Evolutionary conservation across 257 asterid genomes (phyloP).

Genomic region (Nicotiana tomentosiformis): DNA sequence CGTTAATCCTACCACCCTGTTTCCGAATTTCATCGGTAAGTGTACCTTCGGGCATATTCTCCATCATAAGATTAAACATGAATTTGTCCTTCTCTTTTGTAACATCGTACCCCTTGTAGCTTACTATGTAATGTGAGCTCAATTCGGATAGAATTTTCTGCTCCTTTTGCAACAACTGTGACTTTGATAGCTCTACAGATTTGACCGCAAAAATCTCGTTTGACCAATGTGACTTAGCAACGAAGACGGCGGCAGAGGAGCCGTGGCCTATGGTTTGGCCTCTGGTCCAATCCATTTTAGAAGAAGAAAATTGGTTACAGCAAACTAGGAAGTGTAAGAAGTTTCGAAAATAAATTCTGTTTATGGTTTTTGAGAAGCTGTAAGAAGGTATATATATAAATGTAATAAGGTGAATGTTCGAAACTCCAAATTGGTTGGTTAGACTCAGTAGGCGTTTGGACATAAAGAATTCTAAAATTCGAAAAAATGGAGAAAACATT

Average conservation of each 20-base stretch:
- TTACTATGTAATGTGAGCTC: constrained; percentile 32
- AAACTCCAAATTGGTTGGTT: constrained; percentile 56
- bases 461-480: too few relatives aligned
- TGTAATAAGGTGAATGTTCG: constrained; percentile 2
- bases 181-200: constrained; percentile 42
- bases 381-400: neutral
- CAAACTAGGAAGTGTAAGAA: neutral
- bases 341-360: neutral
- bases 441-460: constrained; percentile 1
- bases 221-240: constrained; percentile 28
- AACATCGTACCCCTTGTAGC: constrained; percentile 49
- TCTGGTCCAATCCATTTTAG: constrained; percentile 63
- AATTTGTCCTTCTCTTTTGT: constrained; percentile 27
- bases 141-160: constrained; percentile 35
- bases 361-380: constrained; percentile 6
- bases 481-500: too few relatives aligned
- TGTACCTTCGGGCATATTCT: constrained; percentile 43
- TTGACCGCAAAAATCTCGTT: constrained; percentile 52
- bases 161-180: constrained; percentile 42
- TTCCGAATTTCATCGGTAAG: constrained; percentile 23
- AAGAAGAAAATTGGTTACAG: constrained; percentile 4
- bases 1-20: constrained; percentile 34
- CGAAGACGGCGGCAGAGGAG: constrained; percentile 60
- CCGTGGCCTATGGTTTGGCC: constrained; percentile 67
- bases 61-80: constrained; percentile 53